Base-by-base conservation (phyloP, 2,329 filamentous ascomycete species). In the Pezicula rhizophila region DNA sequence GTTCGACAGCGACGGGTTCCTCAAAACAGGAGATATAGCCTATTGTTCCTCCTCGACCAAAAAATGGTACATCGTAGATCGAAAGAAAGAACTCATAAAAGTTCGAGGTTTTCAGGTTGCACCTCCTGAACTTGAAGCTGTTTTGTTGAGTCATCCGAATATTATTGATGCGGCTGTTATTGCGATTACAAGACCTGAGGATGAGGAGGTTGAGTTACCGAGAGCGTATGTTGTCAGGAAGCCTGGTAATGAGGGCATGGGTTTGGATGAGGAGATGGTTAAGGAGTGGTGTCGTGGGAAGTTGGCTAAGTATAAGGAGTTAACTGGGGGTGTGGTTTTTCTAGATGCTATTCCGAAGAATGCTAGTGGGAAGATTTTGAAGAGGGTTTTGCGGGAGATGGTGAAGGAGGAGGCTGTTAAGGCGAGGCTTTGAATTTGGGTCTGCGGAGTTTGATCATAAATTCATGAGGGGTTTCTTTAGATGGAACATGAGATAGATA, bases 321-420 rank as follows among this genome's bases (percentile, higher is more conserved):
- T 89, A 52, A 81, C 79, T 5, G 86, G 85, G 0, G 86, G 86
- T 1, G 77, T 90, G n/a, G 68, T 75, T 10, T 87, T 89, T 60
- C 70, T 86, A 4, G 76, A 85, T 31, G 70, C 70, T 11, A 82
- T 90, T 28, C 85, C 86, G n/a, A 89, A 87, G 70, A 87, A 85
- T 51, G 76, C 80, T 0, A 68, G 70, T 25, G 75, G 75, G 1
- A 78, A 78, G 65, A 77, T 78, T 34, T 46, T 78, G 59, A 63
- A 73, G 45, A 73, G 69, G 49, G 43, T 66, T 4, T 52, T 77
- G 53, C 48, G 50, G 15, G 55, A 57, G 11, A 18, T 41, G 47
- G 48, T 38, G 1, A 47, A 47, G 23, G 44, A 48, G 18, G 50
- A 52, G 33, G 12, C 18, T 35, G 26, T 14, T 20, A 52, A 43